Conservation (phyloP, 208 protist genomes). For the Herpetomonas muscarum region DNA sequence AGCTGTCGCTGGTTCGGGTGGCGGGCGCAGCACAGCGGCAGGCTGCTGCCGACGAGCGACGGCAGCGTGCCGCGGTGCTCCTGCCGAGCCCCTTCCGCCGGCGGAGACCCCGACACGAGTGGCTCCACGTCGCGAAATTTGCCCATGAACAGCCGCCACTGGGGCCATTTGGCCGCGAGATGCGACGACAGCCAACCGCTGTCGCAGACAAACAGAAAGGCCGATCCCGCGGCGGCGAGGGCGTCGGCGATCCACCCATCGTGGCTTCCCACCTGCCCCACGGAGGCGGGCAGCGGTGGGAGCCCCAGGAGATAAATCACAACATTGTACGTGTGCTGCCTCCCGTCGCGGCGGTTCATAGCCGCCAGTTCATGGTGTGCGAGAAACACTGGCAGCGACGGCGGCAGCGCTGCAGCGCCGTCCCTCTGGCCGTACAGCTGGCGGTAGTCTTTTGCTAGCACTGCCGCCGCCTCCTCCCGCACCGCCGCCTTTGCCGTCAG, state of each 20-base stretch:
- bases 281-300: constrained; percentile 15
- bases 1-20: constrained; percentile 76
- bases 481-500: constrained; percentile 41
- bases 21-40: constrained; percentile 73
- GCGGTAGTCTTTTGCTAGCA: not conserved
- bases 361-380: constrained; percentile 75
- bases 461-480: constrained; percentile 21
- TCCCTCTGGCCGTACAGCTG: not conserved
- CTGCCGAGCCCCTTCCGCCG: not conserved
- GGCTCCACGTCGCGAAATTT: constrained; percentile 57
- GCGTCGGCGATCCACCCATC: constrained; percentile 50
- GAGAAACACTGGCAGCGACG: constrained; percentile 36
- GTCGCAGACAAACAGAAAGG: constrained; percentile 73
- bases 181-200: constrained; percentile 61
- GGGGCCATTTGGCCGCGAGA: constrained; percentile 52
- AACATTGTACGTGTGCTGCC: constrained; percentile 50
- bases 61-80: constrained; percentile 29
- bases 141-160: constrained; percentile 60
- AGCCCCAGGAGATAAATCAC: constrained; percentile 68
- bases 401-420: constrained; percentile 5
- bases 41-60: constrained; percentile 46
- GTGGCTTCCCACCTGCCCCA: constrained; percentile 27
- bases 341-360: constrained; percentile 55
- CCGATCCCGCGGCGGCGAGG: constrained; percentile 38
- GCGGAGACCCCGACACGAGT: constrained; percentile 23